Evolutionary conservation across 177 flowering plant species (phyloP).

Genomic region (Vitis hybrid): DNA sequence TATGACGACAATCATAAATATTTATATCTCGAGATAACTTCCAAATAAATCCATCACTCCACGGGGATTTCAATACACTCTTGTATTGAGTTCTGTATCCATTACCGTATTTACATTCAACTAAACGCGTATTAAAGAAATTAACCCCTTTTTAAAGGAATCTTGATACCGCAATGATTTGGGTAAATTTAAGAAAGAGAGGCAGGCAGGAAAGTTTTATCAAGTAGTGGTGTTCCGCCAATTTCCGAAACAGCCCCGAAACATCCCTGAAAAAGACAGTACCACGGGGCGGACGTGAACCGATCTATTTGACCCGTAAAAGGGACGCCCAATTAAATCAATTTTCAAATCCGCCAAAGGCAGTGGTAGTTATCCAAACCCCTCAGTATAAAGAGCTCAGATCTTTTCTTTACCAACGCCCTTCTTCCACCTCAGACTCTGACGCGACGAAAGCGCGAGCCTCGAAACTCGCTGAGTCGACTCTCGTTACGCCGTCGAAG

Average conservation of each 20-base stretch:
- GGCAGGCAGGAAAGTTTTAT: background rate
- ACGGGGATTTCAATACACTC: no score
- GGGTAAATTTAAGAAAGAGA: no score
- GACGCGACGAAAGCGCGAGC: constrained; percentile 5
- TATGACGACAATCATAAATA: no score
- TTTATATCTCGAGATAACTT: no score
- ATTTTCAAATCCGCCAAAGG: constrained; percentile 4
- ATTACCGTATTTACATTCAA: no score
- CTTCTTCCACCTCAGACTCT: constrained; percentile 4
- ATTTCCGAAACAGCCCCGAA: constrained; percentile 23
- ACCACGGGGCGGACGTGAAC: background rate
- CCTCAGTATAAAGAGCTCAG: background rate
- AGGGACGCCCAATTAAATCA: no score
- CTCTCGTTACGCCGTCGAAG: background rate
- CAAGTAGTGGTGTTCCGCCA: background rate
- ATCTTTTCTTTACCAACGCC: constrained; percentile 5
- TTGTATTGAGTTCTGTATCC: no score
- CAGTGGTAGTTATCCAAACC: background rate
- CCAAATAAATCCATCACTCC: no score
- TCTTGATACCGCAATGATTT: no score
- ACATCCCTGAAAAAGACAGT: background rate
- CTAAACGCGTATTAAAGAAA: no score
- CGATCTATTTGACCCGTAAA: background rate
- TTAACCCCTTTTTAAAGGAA: no score
- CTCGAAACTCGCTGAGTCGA: background rate